Evolutionary conservation across 2,329 filamentous ascomycete genomes (phyloP), one percentile per base, ranked within the genome.

Genomic region (Dendrostoma leiphaemia): DNA sequence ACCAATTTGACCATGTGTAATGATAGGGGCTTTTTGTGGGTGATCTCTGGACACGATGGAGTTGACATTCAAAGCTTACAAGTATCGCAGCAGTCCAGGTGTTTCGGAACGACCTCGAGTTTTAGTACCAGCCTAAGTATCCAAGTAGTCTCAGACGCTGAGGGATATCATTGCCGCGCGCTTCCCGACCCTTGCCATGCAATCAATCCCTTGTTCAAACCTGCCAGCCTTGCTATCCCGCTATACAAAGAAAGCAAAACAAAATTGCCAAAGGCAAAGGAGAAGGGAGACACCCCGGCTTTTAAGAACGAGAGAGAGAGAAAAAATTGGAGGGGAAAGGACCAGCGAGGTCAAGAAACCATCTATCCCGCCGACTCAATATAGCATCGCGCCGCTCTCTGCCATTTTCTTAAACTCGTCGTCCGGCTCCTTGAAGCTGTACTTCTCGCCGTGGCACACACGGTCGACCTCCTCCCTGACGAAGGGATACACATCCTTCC

Each of bases 401-500:
- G 75, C 70, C 72, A 78, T 71, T 8, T 34, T 37, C 56, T 68
- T 69, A 58, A 77, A 79, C 35, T 64, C 57, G 49, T 79, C 76
- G 4, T 70, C 49, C 1, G 76, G 76, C 64, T 77, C 71, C 23
- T 63, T 59, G 58, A 79, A 79, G 24, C 54, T 59, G 54, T 78
- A 79, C 2, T 49, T 50, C 46, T 69, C 65, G 0, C 74, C 75
- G 5, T 75, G 65, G 4, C 72, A 69, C 1, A 84, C 78, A 9
- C 78, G 72, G 60, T 84, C 80, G 1, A 83, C 71, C 65, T 83
- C 78, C 62, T 79, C 74, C 28, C 76, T 64, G 8, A 85, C 71
- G 48, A 80, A 72, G 0, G 82, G 82, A 62, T 78, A 85, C 26
- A 86, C 79, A 62, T 85, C 83, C 63, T 72, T 77, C 73, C 78